Evolutionary conservation across 208 protist species (phyloP).

Genomic region (Borovskyia barvae): DNA sequence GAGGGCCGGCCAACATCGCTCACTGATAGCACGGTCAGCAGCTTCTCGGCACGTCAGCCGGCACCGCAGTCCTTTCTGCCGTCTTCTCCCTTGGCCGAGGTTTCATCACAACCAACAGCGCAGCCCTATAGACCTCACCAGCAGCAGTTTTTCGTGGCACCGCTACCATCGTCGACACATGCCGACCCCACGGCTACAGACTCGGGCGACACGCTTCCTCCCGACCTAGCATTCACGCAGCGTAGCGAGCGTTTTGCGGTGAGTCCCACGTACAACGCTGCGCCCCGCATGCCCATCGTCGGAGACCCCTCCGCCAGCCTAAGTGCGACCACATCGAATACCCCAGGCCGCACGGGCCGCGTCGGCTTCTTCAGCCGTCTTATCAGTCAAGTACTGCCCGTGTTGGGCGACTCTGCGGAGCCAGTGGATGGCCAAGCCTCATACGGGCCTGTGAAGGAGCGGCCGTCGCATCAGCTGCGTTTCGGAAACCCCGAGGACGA

Average conservation of each 20-base stretch:
- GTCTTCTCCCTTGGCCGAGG: constrained; percentile 6
- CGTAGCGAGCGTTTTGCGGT: too few relatives aligned
- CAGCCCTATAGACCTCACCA: not conserved
- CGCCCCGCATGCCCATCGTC: constrained; percentile 13
- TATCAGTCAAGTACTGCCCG: constrained; percentile 15
- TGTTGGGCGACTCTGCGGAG: constrained; percentile 12
- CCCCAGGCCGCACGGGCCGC: not conserved
- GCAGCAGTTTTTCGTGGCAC: constrained; percentile 16
- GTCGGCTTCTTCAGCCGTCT: constrained; percentile 18
- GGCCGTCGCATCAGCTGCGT: constrained; percentile 58
- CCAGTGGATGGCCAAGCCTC: not conserved
- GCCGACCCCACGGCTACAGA: too few relatives aligned
- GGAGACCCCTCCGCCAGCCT: not conserved
- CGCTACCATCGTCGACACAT: constrained; percentile 8
- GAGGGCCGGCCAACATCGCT: constrained; percentile 4
- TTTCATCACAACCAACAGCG: not conserved
- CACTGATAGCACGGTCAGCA: constrained; percentile 6
- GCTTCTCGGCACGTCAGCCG: constrained; percentile 8
- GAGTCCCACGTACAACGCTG: constrained; percentile 3
- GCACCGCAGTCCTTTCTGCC: constrained; percentile 15
- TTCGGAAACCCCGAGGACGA: constrained; percentile 85
- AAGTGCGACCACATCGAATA: not conserved
- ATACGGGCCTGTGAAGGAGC: not conserved
- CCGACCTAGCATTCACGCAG: too few relatives aligned
- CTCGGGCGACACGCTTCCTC: too few relatives aligned